Evolutionary conservation across 208 protist species (phyloP), one percentile per base, ranked within the genome.

Genomic region (Crithidia bombi): DNA sequence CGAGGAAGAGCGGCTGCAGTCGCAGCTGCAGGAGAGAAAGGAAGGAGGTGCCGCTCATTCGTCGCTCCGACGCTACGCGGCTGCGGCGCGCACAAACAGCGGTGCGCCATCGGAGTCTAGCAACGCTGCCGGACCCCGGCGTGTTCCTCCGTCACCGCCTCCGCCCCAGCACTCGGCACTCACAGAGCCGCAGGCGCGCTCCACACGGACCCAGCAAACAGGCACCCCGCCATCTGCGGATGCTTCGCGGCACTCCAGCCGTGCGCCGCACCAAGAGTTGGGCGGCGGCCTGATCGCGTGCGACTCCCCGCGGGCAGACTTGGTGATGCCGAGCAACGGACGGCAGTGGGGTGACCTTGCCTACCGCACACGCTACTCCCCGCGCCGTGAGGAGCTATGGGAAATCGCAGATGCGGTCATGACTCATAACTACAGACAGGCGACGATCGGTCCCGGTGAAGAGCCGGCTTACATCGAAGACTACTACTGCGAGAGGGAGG

Each of bases 311-410:
- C 44, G 36, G 33, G 58, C 70, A 6, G 77, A 67, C 15, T 28
- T 67, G 59, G 41, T 61, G 11, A 25, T 30, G 56, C 68, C 68
- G 39, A 79, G 63, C 41, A 62, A 78, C 38, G 46, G 65, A 23
- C 54, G 30, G 59, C 65, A 64, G 36, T 67, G 52, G 39, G 51
- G 51, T 32, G 74, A 78, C 64, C 28, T 43, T 17, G 82, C 68
- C 19, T 62, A 69, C 25, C 78, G 82, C 26, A 69, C 44, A 6
- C 28, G 65, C 57, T 78, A 75, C 75, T 57, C 73, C 0, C 47
- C 67, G 28, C 75, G 76, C 33, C 77, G 82, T 56, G 63, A 83
- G 63, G 82, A 87, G 52, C 73, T 87, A 19, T 87, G 82, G 82
- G 58, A 73, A 2, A 70, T 78, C 39, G 82, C 76, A n/a, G 67